Percentiles rank a stretch among this genome's conserved stretches.
phyloP scores from a whole-genome alignment of 1,284 basidiomycete genomes.

The Ceratobasidium theobromae region DNA sequence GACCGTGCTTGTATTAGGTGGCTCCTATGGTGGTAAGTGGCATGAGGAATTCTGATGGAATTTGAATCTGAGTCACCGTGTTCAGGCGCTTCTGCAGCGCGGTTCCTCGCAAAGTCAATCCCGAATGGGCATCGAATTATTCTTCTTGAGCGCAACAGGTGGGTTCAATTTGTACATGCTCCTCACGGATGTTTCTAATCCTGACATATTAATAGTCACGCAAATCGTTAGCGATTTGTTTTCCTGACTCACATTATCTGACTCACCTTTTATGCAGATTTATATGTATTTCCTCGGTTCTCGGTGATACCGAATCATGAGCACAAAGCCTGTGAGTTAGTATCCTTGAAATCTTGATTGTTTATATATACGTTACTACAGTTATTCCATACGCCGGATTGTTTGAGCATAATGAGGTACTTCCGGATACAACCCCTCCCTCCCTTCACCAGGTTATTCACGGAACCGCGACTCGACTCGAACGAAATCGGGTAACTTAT shows the following conservation, averaged over 20 bases:
- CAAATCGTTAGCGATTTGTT: neutral
- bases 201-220: neutral
- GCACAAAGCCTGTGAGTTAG: constrained; percentile 56
- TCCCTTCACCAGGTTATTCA: constrained; percentile 40
- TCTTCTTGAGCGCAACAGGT: constrained; percentile 72
- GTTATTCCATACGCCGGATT: constrained; percentile 20
- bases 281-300: constrained; percentile 52
- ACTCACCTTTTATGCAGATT: neutral
- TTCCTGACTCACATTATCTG: neutral
- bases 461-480: constrained; percentile 33
- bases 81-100: constrained; percentile 56
- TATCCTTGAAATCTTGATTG: constrained; percentile 47
- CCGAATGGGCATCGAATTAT: constrained; percentile 64
- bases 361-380: constrained; percentile 11
- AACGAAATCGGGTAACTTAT: neutral
- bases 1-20: constrained; percentile 2
- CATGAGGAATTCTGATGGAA: neutral
- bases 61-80: neutral
- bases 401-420: constrained; percentile 47
- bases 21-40: constrained; percentile 19
- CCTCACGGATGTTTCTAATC: neutral
- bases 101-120: constrained; percentile 56
- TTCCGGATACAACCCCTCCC: constrained; percentile 53
- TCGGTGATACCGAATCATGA: constrained; percentile 47
- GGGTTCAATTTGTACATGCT: constrained; percentile 37